Conservation (phyloP, 352 stramenopile genomes). For the Phytophthora citricola region DNA sequence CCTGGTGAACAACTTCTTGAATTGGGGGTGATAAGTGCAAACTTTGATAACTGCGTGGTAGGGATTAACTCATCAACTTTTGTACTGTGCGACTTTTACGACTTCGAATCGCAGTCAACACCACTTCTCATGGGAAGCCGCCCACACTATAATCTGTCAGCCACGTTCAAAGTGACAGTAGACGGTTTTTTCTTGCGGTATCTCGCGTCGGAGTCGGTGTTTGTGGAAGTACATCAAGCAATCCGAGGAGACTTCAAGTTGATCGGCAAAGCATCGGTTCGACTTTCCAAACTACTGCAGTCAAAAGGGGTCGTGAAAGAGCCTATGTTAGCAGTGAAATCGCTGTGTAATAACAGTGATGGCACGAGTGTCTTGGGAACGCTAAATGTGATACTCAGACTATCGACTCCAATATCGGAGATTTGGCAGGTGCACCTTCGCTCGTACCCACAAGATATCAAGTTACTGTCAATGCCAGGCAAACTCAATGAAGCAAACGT, state of each 20-base stretch:
- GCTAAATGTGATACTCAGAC: conserved; percentile 83
- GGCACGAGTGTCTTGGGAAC: conserved; percentile 56
- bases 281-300: conserved; percentile 76
- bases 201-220: conserved; percentile 86
- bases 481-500: conserved; percentile 8
- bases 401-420: conserved; percentile 91
- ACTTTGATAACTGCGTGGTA: conserved; percentile 76
- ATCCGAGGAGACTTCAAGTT: conserved; percentile 90
- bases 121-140: conserved; percentile 80
- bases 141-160: conserved; percentile 92
- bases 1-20: conserved; percentile 93
- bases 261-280: conserved; percentile 70
- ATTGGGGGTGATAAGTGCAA: conserved; percentile 82
- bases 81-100: conserved; percentile 94
- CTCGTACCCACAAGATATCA: conserved; percentile 85
- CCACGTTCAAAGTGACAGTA: conserved; percentile 92
- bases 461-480: conserved; percentile 45
- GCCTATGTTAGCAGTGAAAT: conserved; percentile 51
- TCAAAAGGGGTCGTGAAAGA: conserved; percentile 84
- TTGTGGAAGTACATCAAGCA: conserved; percentile 91
- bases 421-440: conserved; percentile 92
- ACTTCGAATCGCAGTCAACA: conserved; percentile 94
- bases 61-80: conserved; percentile 87
- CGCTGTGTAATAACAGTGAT: conserved; percentile 28
- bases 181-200: conserved; percentile 94